A percentile compares a stretch with the other conserved stretches of the same genome.
Conservation (phyloP, 2,329 filamentous ascomycete species). For the Xylariaceae sp. region DNA sequence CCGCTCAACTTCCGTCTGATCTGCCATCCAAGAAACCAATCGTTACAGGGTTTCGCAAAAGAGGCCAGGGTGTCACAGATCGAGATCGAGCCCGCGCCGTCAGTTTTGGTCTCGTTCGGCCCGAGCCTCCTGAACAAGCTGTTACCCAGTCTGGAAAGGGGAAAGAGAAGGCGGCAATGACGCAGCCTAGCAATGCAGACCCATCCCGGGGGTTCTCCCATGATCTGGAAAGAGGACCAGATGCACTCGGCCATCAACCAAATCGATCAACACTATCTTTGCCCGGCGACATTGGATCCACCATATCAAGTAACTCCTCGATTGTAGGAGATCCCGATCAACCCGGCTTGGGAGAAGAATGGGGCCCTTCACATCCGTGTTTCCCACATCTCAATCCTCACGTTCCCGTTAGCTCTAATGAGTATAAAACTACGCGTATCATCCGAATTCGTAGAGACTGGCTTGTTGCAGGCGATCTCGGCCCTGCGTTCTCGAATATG, state of each 20-base stretch:
- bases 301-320: conserved; percentile 54
- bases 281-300: conserved; percentile 48
- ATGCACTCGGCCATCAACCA: conserved; percentile 39
- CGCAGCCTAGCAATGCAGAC: conserved; percentile 33
- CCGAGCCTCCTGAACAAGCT: conserved; percentile 17
- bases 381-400: conserved; percentile 92
- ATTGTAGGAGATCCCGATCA: conserved; percentile 61
- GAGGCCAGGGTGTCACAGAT: conserved; percentile 29
- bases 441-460: conserved; percentile 91
- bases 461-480: conserved; percentile 83
- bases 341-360: conserved; percentile 69
- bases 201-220: conserved; percentile 38
- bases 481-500: conserved; percentile 88
- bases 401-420: conserved; percentile 70
- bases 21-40: conserved; percentile 18
- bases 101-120: conserved; percentile 29
- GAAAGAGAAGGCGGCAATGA: conserved; percentile 49
- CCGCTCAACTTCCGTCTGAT: conserved; percentile 23
- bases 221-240: conserved; percentile 54
- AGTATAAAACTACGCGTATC: conserved; percentile 76
- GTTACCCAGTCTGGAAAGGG: conserved; percentile 41
- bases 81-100: conserved; percentile 20
- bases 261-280: conserved; percentile 44
- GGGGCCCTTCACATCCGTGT: conserved; percentile 92
- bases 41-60: conserved; percentile 23